Conservation (phyloP, 257 asterid species). For the Primulina eburnea region DNA sequence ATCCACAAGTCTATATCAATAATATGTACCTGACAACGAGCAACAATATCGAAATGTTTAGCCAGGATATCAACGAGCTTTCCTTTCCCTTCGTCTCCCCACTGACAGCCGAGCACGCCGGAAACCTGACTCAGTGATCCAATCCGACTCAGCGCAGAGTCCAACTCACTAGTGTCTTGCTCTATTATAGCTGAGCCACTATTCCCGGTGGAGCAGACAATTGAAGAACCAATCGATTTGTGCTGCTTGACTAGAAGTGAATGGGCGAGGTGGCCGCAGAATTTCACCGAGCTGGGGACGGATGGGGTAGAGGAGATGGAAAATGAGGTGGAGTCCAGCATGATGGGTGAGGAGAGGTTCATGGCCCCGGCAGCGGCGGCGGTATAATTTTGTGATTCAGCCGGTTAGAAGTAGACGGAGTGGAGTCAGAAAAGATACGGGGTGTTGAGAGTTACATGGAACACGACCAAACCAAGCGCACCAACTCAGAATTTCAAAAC, state of each 20-base stretch:
- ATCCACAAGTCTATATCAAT: not conserved
- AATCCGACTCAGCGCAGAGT: conserved; percentile 44
- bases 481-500: too few species aligned
- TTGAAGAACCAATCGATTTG: conserved; percentile 1
- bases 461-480: too few species aligned
- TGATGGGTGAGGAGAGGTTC: conserved; percentile 44
- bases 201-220: conserved; percentile 37
- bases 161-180: conserved; percentile 30
- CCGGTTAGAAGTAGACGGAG: not conserved
- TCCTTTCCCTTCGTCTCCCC: conserved; percentile 99
- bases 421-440: not conserved
- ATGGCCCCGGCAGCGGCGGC: conserved; percentile 31
- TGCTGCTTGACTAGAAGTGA: conserved; percentile 10
- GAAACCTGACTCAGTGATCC: conserved; percentile 87
- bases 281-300: not conserved
- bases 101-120: conserved; percentile 90
- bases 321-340: conserved; percentile 26
- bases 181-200: conserved; percentile 33
- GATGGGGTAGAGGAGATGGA: conserved; percentile 26
- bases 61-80: conserved; percentile 92
- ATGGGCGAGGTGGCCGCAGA: not conserved
- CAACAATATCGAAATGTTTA: conserved; percentile 83
- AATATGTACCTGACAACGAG: conserved; percentile 83
- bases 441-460: not conserved
- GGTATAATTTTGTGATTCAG: not conserved